Percentiles rank a stretch among this genome's conserved stretches.
Conservation (phyloP, 352 stramenopile genomes). For the Pythium vanterpoolii region DNA sequence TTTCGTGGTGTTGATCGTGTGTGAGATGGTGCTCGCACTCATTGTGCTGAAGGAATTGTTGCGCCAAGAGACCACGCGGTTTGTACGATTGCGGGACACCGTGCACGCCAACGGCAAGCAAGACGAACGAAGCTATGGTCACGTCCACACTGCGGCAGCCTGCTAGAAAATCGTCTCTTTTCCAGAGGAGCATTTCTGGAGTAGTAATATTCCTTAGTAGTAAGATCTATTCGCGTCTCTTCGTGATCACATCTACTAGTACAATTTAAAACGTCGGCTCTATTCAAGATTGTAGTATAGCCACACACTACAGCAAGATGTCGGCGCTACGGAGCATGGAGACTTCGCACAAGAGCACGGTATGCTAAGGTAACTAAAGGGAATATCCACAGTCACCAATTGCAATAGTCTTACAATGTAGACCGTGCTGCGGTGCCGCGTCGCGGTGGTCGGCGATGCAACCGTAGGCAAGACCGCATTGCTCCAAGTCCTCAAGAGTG, state of each 20-base stretch:
- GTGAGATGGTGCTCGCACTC: conserved; percentile 34
- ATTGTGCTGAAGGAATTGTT: conserved; percentile 52
- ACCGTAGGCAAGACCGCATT: conserved; percentile 90
- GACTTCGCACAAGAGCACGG: conserved; percentile 87
- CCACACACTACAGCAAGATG: conserved; percentile 34
- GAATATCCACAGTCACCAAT: not conserved
- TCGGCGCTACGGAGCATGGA: conserved; percentile 89
- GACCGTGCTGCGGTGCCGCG: conserved; percentile 89
- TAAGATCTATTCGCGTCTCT: conserved; percentile 11
- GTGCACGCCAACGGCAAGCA: conserved; percentile 11
- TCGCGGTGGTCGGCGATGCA: conserved; percentile 89
- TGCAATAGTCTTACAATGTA: conserved; percentile 9
- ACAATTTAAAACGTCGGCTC: not conserved
- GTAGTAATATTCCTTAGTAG: too few species aligned
- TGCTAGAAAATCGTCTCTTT: too few species aligned
- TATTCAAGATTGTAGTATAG: too few species aligned
- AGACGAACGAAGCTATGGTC: not conserved
- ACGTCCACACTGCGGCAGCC: not conserved
- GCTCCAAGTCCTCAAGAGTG: conserved; percentile 90
- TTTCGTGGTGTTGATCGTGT: conserved; percentile 37
- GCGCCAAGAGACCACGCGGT: conserved; percentile 52
- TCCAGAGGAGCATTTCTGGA: too few species aligned
- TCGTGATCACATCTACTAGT: conserved; percentile 2
- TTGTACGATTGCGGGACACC: conserved; percentile 47
- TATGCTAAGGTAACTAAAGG: conserved; percentile 12